Base-by-base conservation (phyloP, 1,284 basidiomycete genomes). In the Ustilago xerochloae region DNA sequence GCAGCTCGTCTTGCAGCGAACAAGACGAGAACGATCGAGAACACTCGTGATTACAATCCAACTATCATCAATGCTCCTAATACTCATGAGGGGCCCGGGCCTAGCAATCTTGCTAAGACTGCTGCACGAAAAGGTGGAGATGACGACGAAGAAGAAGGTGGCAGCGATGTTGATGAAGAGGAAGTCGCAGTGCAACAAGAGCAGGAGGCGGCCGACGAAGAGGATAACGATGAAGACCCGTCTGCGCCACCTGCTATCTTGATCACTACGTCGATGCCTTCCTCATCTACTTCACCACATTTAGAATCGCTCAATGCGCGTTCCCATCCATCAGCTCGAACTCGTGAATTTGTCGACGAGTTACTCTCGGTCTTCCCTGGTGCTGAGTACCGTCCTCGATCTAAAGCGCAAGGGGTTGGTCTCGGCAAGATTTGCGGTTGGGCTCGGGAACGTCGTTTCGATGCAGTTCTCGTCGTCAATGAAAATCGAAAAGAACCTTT, bases 321-420 rank as follows among this genome's bases (percentile, higher is more conserved):
- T 86, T 88, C 49, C 87, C 89, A 73, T 63, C 82, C 74, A 24
- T 79, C 28, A 85, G 78, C 79, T 52, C 66, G 54, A 20, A 74
- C 79, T 68, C 50, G 89, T 90, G 15, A 88, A 85, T 39, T 84
- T 88, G 13, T 91, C 91, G 33, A 94, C 71, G 96, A 99, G 84
- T 86, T 99, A 10, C 91, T 93, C 29, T 91, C 91, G 6, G 87
- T 99, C 36, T 93, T 99, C 80, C 96, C 97, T 28, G 97, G 97
- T 6, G 93, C 93, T 1, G 93, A 99, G 83, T 94, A 97, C 82
- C 91, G 95, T 50, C 89, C 91, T 64, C 87, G 97, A 60, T 92
- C 93, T 80, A 94, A 93, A 84, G 93, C 94, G 1, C 92, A 93
- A 75, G 93, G 94, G 1, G 98, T 93, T 78, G 95, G 97, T 86